Conservation (phyloP, 179 eudicot species). For the Heliamphora pulchella region DNA sequence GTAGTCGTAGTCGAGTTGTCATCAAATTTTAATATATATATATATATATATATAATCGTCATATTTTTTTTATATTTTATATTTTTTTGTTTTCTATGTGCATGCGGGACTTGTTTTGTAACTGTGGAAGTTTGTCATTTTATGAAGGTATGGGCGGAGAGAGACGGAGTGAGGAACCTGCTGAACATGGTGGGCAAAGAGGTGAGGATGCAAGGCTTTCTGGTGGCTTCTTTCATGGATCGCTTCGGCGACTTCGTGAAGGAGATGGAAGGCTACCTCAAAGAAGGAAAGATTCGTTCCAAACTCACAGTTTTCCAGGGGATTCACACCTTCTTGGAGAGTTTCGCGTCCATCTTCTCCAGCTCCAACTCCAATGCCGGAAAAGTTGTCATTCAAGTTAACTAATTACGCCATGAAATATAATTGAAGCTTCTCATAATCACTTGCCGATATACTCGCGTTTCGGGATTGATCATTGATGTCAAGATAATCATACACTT, state of each 20-base stretch:
- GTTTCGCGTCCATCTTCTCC: constrained; percentile 31
- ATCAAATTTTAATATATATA: neutral
- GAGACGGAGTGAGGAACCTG: constrained; percentile 40
- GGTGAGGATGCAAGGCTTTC: constrained; percentile 38
- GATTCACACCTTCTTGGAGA: constrained; percentile 31
- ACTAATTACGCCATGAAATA: neutral
- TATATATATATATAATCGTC: neutral
- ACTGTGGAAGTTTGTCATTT: neutral
- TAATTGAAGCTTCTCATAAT: too few species aligned
- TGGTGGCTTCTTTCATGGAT: constrained; percentile 21
- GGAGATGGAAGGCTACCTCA: constrained; percentile 32
- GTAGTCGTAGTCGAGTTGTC: neutral
- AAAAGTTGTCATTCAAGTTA: constrained; percentile 35
- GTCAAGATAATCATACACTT: too few species aligned
- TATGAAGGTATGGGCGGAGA: constrained; percentile 32
- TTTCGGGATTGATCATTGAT: too few species aligned
- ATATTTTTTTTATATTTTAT: neutral
- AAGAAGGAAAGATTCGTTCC: constrained; percentile 24
- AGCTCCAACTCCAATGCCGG: constrained; percentile 39
- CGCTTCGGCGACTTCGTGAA: constrained; percentile 22
- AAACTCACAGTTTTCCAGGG: constrained; percentile 26
- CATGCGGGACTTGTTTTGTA: neutral
- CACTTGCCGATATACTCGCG: too few species aligned
- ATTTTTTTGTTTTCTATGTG: neutral
- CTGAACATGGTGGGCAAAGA: constrained; percentile 43